These are phyloP conservation scores for Gossypium davidsonii DNA, from an alignment of 441 rosid species.

Conservation along the genomic window DNA sequence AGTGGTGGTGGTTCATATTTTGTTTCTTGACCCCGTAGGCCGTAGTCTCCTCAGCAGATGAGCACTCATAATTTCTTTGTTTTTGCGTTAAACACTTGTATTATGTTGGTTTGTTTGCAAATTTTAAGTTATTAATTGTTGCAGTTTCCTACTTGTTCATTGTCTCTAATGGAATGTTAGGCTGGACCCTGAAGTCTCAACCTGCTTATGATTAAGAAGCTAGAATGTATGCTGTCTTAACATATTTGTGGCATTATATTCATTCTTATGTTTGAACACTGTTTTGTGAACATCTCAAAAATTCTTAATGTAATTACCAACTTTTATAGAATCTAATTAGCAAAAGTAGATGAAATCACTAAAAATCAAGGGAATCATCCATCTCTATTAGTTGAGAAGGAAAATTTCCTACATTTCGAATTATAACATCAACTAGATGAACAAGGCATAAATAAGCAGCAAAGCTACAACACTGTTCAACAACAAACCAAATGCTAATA, in stretches of 20 bases:
- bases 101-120: neutral
- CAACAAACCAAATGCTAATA: neutral
- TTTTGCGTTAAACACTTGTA: neutral
- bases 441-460: neutral
- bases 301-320: no score
- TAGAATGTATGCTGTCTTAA: no score
- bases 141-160: neutral
- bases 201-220: no score
- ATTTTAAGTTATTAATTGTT: neutral
- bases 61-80: neutral
- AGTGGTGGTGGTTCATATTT: neutral
- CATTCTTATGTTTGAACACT: no score
- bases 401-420: neutral
- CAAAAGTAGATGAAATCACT: no score
- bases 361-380: neutral
- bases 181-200: no score
- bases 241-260: no score
- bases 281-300: no score
- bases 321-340: no score
- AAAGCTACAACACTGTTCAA: constrained; percentile 10
- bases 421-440: neutral
- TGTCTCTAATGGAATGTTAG: no score
- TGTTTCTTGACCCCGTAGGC: neutral
- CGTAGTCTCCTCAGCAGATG: neutral
- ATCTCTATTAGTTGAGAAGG: neutral